These are phyloP conservation scores for Laburnicola sp. DNA, from an alignment of 2,329 filamentous ascomycete genomes.

Conservation along the genomic window DNA sequence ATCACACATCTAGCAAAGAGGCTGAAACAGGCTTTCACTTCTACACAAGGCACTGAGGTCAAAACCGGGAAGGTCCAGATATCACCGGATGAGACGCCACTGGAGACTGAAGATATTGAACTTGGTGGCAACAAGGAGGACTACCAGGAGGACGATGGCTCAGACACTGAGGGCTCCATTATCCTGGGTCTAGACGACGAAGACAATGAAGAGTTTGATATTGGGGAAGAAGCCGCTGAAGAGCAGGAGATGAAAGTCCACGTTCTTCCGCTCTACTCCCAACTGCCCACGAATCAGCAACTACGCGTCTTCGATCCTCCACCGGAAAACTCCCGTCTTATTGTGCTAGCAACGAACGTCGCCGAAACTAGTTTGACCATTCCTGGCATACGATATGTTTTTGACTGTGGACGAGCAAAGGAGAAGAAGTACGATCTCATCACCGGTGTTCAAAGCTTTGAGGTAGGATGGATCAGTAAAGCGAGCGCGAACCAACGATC, in stretches of 20 bases:
- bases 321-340: slow-evolving; percentile 78
- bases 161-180: slow-evolving; percentile 60
- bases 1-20: slow-evolving; percentile 81
- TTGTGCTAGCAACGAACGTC: slow-evolving; percentile 93
- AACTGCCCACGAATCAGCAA: slow-evolving; percentile 88
- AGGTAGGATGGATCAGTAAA: slow-evolving; percentile 96
- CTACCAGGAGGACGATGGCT: slow-evolving; percentile 51
- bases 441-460: slow-evolving; percentile 93
- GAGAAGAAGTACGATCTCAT: slow-evolving; percentile 85
- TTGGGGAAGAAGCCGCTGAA: slow-evolving; percentile 65
- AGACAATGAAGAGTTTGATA: slow-evolving; percentile 65
- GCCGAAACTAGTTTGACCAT: slow-evolving; percentile 98
- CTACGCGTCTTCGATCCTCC: slow-evolving; percentile 84
- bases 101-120: slow-evolving; percentile 86
- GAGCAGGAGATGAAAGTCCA: slow-evolving; percentile 71
- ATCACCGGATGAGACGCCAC: slow-evolving; percentile 72
- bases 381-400: slow-evolving; percentile 91
- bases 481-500: slow-evolving; percentile 89
- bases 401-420: slow-evolving; percentile 90
- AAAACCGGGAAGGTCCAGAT: slow-evolving; percentile 71
- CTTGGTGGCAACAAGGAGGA: slow-evolving; percentile 60
- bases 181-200: slow-evolving; percentile 62
- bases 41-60: slow-evolving; percentile 51
- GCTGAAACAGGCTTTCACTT: slow-evolving; percentile 68
- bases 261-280: slow-evolving; percentile 89